Evolutionary conservation across 2,329 filamentous ascomycete species (phyloP), one percentile per base, ranked within the genome.

Genomic region (Phialemonium atrogriseum): DNA sequence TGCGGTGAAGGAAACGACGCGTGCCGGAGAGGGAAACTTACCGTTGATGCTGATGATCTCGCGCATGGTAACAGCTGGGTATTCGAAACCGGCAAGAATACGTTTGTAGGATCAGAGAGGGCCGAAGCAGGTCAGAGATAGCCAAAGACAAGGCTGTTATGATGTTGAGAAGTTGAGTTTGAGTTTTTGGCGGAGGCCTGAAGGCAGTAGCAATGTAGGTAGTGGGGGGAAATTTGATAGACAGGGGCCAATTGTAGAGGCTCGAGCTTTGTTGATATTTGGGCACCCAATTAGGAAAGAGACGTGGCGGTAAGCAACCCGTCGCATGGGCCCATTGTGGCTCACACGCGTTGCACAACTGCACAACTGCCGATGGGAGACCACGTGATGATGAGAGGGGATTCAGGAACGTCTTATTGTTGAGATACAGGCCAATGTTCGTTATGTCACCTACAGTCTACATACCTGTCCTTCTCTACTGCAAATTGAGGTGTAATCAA

Each of bases 11-110:
- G 46, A 18, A 30, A 45, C 45, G 50, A 56, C 10, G 7, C 56
- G 52, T 56, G 59, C 52, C 43, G 43, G 39, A 45, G 35, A 32
- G 33, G 39, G 35, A 38, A 48, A 56, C 82, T 58, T 78, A 95
- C 89, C 88, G 77, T 95, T 95, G 77, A 96, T 84, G 71, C 83
- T 89, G 67, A 96, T 94, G 64, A 96, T 87, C 80, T 96, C 89
- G 84, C 89, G 88, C 89, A 96, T 96, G 62, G 64, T 88, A 73
- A 56, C 56, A 16, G 24, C 19, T 21, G 20, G 19, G 22, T 11
- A 11, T 47, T 47, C 42, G 50, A 45, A 37, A 35, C 36, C 45
- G 44, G 43, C 36, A 51, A 55, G n/a, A n/a, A n/a, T n/a, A n/a
- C n/a, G n/a, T n/a, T n/a, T n/a, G n/a, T 41, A 50, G 46, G 49